phyloP scores from a whole-genome alignment of 2,329 filamentous ascomycete genomes.

The Pseudogymnoascus sp. region DNA sequence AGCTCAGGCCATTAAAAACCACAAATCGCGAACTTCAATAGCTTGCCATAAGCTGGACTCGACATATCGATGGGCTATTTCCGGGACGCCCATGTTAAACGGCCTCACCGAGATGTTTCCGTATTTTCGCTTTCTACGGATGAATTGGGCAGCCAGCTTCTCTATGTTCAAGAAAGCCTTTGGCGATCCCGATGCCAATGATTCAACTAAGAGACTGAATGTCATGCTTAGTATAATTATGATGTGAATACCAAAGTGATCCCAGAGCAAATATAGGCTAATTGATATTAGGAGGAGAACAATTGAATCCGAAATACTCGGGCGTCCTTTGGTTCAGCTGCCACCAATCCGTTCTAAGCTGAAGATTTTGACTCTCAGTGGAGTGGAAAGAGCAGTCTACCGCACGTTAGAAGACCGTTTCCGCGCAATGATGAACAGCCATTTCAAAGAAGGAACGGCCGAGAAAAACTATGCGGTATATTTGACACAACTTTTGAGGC shows the following conservation, averaged over 20 bases:
- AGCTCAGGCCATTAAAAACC: conserved; percentile 48
- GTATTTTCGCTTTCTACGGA: conserved; percentile 25
- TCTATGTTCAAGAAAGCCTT: conserved; percentile 22
- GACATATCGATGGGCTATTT: conserved; percentile 27
- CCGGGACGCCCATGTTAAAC: conserved; percentile 25
- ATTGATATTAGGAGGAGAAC: conserved; percentile 35
- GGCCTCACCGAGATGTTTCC: conserved; percentile 20
- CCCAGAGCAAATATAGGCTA: too few relatives aligned
- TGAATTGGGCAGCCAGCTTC: neutral
- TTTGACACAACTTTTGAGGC: conserved; percentile 26
- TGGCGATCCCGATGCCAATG: conserved; percentile 20
- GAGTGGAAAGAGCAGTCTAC: conserved; percentile 45
- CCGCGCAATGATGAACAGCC: conserved; percentile 21
- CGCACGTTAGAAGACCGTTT: conserved; percentile 37
- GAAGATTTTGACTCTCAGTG: conserved; percentile 40
- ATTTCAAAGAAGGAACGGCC: conserved; percentile 16
- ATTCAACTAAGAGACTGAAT: conserved; percentile 1
- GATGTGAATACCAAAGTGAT: neutral
- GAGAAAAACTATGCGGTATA: conserved; percentile 19
- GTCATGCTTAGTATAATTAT: neutral
- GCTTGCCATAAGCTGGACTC: conserved; percentile 33
- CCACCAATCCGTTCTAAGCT: conserved; percentile 41
- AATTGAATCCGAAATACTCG: conserved; percentile 44
- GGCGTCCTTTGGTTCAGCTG: conserved; percentile 44
- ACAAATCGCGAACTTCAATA: conserved; percentile 31